Base-by-base conservation (phyloP, 2,329 filamentous ascomycete species). In the Fusarium neocosmosporiellum region DNA sequence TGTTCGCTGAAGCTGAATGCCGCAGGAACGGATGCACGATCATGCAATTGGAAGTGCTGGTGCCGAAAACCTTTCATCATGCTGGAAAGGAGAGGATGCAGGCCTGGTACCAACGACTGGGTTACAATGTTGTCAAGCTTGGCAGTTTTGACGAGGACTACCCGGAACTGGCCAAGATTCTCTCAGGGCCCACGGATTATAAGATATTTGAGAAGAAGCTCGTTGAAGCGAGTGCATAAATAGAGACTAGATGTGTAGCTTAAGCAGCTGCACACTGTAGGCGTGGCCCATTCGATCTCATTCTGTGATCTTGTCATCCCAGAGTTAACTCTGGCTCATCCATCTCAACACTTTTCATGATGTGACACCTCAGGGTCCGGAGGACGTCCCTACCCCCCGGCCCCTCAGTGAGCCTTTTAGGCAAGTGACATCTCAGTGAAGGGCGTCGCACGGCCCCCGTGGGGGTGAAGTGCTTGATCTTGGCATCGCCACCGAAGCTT, bases 11-110 rank as follows among this genome's bases (percentile, higher is more conserved):
- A 58, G 63, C 74, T 0, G 71, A 79, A 27, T 79, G 78, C 11
- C 72, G 75, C 16, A 33, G 70, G 3, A 59, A 70, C 2, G 78
- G 80, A 7, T 81, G 78, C 57, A 74, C 68, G 11, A 64, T 60
- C 1, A 79, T 81, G 75, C 78, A 78, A 18, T 68, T 80, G 0
- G 79, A 81, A 46, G 50, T 81, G 16, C 69, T 81, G 7, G 66
- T 78, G 1, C 79, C 79, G 2, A 76, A 66, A 24, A 75, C 64
- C 2, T 79, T 77, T 22, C 71, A 63, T 27, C 78, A 81, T 58
- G 67, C 72, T 1, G 66, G 73, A 2, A 81, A 81, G 41, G 66
- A 67, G 3, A 76, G 78, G 27, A 63, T 78, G 67, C 54, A 77
- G 54, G 71, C 64, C 0, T 81, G 80, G 80, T 81, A 81, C 43